phyloP scores from a whole-genome alignment of 768 basidiomycete species.

The Agrocybe praecox region DNA sequence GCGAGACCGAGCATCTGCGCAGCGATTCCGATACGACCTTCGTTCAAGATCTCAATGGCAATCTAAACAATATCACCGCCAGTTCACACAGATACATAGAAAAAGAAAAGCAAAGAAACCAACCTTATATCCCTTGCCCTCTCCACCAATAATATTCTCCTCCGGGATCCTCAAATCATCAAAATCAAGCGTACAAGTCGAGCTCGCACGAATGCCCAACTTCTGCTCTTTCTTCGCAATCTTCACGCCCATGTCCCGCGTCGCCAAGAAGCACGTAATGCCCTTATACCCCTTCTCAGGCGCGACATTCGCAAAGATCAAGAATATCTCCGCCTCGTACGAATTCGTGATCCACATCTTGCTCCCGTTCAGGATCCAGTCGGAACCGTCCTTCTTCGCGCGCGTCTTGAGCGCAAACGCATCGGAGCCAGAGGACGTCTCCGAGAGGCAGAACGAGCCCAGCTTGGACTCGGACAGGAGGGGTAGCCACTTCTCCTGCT shows the following conservation, averaged over 20 bases:
- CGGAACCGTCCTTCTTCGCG: slow-evolving; percentile 82
- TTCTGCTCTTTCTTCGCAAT: slow-evolving; percentile 99
- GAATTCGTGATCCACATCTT: slow-evolving; percentile 99
- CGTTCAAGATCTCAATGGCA: slow-evolving; percentile 96
- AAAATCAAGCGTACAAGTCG: slow-evolving; percentile 92
- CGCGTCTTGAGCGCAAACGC: slow-evolving; percentile 96
- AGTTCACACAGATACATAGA: not conserved
- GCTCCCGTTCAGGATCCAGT: slow-evolving; percentile 92
- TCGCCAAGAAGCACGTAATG: slow-evolving; percentile 96
- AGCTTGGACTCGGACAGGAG: slow-evolving; percentile 82
- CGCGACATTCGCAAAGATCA: slow-evolving; percentile 96
- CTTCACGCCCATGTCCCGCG: slow-evolving; percentile 95
- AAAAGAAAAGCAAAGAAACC: not conserved
- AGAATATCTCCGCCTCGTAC: slow-evolving; percentile 85
- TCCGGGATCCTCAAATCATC: slow-evolving; percentile 86
- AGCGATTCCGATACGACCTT: slow-evolving; percentile 96
- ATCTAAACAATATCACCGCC: slow-evolving; percentile 47
- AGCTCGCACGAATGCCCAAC: slow-evolving; percentile 94
- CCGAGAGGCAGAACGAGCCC: slow-evolving; percentile 94
- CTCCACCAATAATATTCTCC: slow-evolving; percentile 91
- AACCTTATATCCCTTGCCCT: slow-evolving; percentile 91
- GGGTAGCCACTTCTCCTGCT: slow-evolving; percentile 89
- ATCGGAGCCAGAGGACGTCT: slow-evolving; percentile 92
- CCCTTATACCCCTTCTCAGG: slow-evolving; percentile 97
- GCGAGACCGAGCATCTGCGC: slow-evolving; percentile 99